phyloP scores from a whole-genome alignment of 306 rosid genomes.

The Vigna trinervia region DNA sequence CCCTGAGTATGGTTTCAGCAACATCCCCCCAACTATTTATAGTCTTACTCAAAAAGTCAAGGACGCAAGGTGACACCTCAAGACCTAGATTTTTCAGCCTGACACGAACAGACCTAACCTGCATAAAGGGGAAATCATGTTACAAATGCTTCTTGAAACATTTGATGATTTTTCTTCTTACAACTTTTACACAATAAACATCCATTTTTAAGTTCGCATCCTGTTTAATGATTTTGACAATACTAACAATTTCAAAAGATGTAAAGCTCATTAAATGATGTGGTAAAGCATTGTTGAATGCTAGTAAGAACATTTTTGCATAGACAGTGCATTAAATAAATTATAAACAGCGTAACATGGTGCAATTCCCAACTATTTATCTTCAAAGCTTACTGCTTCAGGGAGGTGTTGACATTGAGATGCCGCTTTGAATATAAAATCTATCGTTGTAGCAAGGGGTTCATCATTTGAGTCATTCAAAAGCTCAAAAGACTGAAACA shows the following conservation, averaged over 20 bases:
- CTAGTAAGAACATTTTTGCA: slow-evolving; percentile 4
- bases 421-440: slow-evolving; percentile 93
- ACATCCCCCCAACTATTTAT: slow-evolving; percentile 99
- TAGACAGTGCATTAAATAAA: slow-evolving; percentile 10
- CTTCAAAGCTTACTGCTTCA: slow-evolving; percentile 79
- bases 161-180: neutral
- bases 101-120: slow-evolving; percentile 91
- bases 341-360: slow-evolving; percentile 28
- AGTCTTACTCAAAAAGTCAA: slow-evolving; percentile 88
- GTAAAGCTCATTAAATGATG: slow-evolving; percentile 33
- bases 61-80: slow-evolving; percentile 88
- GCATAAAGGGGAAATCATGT: slow-evolving; percentile 49
- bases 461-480: slow-evolving; percentile 88
- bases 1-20: slow-evolving; percentile 94
- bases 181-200: slow-evolving; percentile 6
- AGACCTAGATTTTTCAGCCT: slow-evolving; percentile 85
- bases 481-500: slow-evolving; percentile 83
- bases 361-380: slow-evolving; percentile 38
- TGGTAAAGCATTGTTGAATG: slow-evolving; percentile 21
- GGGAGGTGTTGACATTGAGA: slow-evolving; percentile 98
- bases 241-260: slow-evolving; percentile 17
- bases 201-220: slow-evolving; percentile 19
- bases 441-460: slow-evolving; percentile 79
- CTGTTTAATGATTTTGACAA: slow-evolving; percentile 19
- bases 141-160: slow-evolving; percentile 38